These are phyloP conservation scores for Candida pini DNA, from an alignment of 805 yeast species.

Conservation along the genomic window DNA sequence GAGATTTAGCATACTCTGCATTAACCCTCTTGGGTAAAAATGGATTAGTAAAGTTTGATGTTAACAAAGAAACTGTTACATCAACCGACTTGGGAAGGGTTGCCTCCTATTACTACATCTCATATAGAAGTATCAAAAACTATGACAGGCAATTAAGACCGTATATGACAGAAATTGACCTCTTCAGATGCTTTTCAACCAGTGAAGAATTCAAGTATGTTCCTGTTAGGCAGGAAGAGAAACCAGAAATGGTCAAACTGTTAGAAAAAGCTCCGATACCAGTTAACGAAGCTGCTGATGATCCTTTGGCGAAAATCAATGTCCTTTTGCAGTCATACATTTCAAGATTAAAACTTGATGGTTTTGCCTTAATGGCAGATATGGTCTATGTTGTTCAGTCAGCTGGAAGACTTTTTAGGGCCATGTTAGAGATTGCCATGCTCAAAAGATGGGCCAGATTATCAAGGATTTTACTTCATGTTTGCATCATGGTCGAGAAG, in stretches of 20 bases:
- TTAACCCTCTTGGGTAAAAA: conserved; percentile 49
- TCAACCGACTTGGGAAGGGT: conserved; percentile 74
- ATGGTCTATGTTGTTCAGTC: conserved; percentile 91
- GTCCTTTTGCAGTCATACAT: conserved; percentile 81
- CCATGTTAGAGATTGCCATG: conserved; percentile 73
- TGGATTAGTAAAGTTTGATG: conserved; percentile 57
- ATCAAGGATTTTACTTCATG: conserved; percentile 49
- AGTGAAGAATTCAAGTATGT: conserved; percentile 84
- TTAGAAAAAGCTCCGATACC: conserved; percentile 82
- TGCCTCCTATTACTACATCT: conserved; percentile 82
- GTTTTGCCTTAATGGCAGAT: conserved; percentile 88
- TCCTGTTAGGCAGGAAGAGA: conserved; percentile 85
- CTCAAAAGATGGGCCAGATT: conserved; percentile 66
- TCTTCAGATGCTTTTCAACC: conserved; percentile 68
- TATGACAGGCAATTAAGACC: conserved; percentile 62
- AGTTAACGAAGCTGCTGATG: conserved; percentile 62
- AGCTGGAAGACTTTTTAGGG: conserved; percentile 83
- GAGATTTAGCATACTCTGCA: conserved; percentile 74
- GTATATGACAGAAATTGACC: conserved; percentile 61
- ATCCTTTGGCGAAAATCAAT: conserved; percentile 73
- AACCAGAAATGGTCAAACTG: conserved; percentile 61
- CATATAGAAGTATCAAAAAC: conserved; percentile 62
- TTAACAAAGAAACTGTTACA: conserved; percentile 38
- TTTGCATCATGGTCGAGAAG: conserved; percentile 76
- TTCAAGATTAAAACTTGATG: conserved; percentile 70